Percentiles rank a stretch among this genome's conserved stretches.
phyloP scores from a whole-genome alignment of 1,284 basidiomycete genomes.

The Pterulicium gracile region DNA sequence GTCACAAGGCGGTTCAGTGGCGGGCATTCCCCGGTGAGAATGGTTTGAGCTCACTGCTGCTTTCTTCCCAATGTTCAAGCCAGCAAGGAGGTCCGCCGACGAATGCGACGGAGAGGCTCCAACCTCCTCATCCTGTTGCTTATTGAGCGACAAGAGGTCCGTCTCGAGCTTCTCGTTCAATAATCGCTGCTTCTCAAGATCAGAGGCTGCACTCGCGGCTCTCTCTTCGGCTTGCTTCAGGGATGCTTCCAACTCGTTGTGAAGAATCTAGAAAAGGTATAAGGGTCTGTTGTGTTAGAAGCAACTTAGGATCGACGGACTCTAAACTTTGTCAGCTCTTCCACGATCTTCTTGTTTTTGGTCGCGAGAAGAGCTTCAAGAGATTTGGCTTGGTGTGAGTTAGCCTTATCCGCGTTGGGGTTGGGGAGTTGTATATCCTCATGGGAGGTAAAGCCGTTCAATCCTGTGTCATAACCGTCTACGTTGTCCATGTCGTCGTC shows the following conservation, averaged over 20 bases:
- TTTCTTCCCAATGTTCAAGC: constrained; percentile 63
- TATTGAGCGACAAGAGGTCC: constrained; percentile 78
- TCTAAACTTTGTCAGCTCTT: constrained; percentile 86
- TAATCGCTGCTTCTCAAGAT: constrained; percentile 66
- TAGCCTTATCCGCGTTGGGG: constrained; percentile 79
- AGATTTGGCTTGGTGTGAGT: constrained; percentile 65
- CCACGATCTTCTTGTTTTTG: constrained; percentile 92
- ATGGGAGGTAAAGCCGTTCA: constrained; percentile 15
- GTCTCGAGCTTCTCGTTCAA: constrained; percentile 89
- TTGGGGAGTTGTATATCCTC: constrained; percentile 51
- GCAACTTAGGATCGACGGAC: constrained; percentile 27
- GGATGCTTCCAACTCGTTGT: constrained; percentile 67
- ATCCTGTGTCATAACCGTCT: constrained; percentile 28
- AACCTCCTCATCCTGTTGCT: constrained; percentile 35
- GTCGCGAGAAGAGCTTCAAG: constrained; percentile 85
- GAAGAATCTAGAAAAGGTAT: constrained; percentile 55
- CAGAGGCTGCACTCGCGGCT: constrained; percentile 46
- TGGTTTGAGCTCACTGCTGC: constrained; percentile 9
- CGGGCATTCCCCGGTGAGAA: background rate
- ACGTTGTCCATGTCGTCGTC: constrained; percentile 46
- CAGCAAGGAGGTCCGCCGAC: constrained; percentile 47
- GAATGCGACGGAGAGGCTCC: constrained; percentile 16
- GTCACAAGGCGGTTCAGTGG: constrained; percentile 6
- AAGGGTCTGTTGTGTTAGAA: constrained; percentile 5
- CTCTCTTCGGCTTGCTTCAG: constrained; percentile 50